These are phyloP conservation scores for Rhizomucor miehei DNA, from an alignment of 371 early-diverging fungal species.

Conservation along the genomic window DNA sequence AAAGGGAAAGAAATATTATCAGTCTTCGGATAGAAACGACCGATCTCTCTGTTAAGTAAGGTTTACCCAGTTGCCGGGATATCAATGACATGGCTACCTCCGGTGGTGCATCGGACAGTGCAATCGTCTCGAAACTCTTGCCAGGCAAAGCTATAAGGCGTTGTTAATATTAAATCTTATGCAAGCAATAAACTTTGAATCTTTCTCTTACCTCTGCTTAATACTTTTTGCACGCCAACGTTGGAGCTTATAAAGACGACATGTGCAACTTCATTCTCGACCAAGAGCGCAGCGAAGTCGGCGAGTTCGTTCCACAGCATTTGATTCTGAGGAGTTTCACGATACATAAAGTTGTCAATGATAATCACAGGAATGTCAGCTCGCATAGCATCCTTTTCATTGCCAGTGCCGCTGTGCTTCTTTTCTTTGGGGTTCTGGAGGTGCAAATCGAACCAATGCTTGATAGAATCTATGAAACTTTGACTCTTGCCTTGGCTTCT, in stretches of 20 bases:
- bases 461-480: constrained; percentile 7
- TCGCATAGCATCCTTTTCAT: constrained; percentile 8
- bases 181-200: background rate
- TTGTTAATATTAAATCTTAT: background rate
- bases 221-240: constrained; percentile 64
- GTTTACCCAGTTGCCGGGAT: constrained; percentile 52
- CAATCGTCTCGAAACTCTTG: constrained; percentile 69
- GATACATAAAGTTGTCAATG: constrained; percentile 81
- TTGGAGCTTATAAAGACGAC: constrained; percentile 87
- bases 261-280: constrained; percentile 82
- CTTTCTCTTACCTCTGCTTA: constrained; percentile 57
- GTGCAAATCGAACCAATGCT: background rate
- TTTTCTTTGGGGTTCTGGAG: background rate
- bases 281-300: constrained; percentile 74
- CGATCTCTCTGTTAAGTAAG: background rate
- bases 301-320: constrained; percentile 71
- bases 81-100: constrained; percentile 66
- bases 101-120: constrained; percentile 68
- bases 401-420: background rate
- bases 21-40: background rate
- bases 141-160: constrained; percentile 63
- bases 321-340: constrained; percentile 58
- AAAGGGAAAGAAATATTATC: too few species aligned
- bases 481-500: constrained; percentile 7
- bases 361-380: constrained; percentile 80